Evolutionary conservation across 2,329 filamentous ascomycete species (phyloP).

Genomic region (Monosporascus sp.): DNA sequence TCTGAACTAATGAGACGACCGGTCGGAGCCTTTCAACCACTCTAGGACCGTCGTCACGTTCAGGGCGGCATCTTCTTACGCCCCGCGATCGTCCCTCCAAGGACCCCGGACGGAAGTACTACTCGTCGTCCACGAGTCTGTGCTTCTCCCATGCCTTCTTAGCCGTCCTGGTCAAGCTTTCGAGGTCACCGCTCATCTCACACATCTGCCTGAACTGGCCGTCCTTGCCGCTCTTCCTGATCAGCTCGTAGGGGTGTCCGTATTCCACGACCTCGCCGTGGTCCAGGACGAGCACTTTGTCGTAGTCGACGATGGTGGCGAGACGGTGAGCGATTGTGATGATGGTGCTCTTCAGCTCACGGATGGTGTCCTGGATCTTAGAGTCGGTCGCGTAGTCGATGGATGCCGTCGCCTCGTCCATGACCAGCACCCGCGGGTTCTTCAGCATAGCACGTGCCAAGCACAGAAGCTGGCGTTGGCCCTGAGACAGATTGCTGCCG

Average conservation of each 20-base stretch:
- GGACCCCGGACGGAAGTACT: slow-evolving; percentile 4
- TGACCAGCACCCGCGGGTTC: slow-evolving; percentile 86
- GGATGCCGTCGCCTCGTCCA: slow-evolving; percentile 97
- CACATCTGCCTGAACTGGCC: slow-evolving; percentile 62
- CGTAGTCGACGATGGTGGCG: slow-evolving; percentile 96
- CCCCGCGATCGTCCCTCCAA: not conserved
- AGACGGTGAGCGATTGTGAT: slow-evolving; percentile 94
- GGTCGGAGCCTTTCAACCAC: not conserved
- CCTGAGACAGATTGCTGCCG: slow-evolving; percentile 90
- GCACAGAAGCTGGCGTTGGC: slow-evolving; percentile 90
- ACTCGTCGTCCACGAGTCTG: slow-evolving; percentile 34
- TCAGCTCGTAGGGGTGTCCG: slow-evolving; percentile 80
- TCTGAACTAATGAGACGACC: not conserved
- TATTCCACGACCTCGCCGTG: slow-evolving; percentile 84
- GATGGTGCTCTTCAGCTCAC: slow-evolving; percentile 88
- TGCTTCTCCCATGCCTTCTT: slow-evolving; percentile 45
- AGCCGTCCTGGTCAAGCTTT: slow-evolving; percentile 45
- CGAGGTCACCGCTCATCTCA: slow-evolving; percentile 57
- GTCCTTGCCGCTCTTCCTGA: slow-evolving; percentile 62
- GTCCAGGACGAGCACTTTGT: slow-evolving; percentile 93
- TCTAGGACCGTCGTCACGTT: not conserved
- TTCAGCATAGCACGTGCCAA: slow-evolving; percentile 90
- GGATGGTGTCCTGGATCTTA: slow-evolving; percentile 94
- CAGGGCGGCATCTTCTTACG: not conserved
- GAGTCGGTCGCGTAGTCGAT: slow-evolving; percentile 95